phyloP scores from a whole-genome alignment of 192 early-diverging fungal species.

The Coemansia erecta region DNA sequence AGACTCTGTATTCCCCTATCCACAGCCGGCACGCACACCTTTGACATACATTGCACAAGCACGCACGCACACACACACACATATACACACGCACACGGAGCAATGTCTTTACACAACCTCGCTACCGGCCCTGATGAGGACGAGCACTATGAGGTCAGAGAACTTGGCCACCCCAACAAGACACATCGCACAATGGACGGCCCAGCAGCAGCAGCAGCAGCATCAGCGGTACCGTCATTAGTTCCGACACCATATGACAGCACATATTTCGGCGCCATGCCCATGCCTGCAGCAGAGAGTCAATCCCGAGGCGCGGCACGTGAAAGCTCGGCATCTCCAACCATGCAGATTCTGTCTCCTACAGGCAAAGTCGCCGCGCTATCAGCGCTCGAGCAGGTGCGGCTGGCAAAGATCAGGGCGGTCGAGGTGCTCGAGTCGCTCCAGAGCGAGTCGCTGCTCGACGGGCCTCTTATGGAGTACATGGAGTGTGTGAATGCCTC shows the following conservation, averaged over 20 bases:
- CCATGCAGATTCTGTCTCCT: neutral
- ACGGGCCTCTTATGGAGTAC: slow-evolving; percentile 21
- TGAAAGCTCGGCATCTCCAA: too few species aligned
- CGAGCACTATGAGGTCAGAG: slow-evolving; percentile 47
- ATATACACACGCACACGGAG: too few species aligned
- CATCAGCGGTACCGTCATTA: too few species aligned
- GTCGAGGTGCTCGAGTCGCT: slow-evolving; percentile 32
- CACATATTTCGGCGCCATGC: neutral
- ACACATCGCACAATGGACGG: slow-evolving; percentile 18
- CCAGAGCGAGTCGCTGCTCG: slow-evolving; percentile 25
- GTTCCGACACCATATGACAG: too few species aligned
- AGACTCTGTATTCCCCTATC: too few species aligned
- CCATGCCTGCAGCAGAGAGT: neutral
- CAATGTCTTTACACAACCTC: slow-evolving; percentile 17
- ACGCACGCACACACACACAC: too few species aligned
- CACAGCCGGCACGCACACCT: too few species aligned
- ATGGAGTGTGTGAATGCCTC: slow-evolving; percentile 38
- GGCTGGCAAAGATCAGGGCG: slow-evolving; percentile 38
- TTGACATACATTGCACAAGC: too few species aligned
- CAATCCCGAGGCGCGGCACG: slow-evolving; percentile 2
- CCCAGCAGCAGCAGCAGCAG: slow-evolving; percentile 12
- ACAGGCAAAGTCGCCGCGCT: slow-evolving; percentile 3
- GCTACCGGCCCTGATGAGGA: slow-evolving; percentile 39
- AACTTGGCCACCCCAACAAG: slow-evolving; percentile 50
- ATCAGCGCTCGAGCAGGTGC: slow-evolving; percentile 26